A percentile compares a stretch with the other conserved stretches of the same genome.
phyloP scores from a whole-genome alignment of 129 eudicot genomes.

The Solidago caesia region DNA sequence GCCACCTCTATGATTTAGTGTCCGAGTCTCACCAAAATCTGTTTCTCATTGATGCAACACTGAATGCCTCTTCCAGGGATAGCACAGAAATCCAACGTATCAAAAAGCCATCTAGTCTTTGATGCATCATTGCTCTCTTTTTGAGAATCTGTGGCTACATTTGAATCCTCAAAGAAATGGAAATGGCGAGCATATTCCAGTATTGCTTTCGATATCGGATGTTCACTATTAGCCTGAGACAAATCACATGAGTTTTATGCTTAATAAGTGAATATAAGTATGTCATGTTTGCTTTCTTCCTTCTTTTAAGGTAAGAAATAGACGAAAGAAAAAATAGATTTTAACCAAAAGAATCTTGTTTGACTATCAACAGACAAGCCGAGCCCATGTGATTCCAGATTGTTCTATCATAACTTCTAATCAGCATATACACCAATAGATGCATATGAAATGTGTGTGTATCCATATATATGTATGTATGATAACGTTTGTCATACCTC shows the following conservation, averaged over 20 bases:
- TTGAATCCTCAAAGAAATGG: slow-evolving; percentile 76
- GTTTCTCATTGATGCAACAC: slow-evolving; percentile 58
- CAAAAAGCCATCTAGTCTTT: slow-evolving; percentile 77
- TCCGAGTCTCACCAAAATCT: slow-evolving; percentile 59
- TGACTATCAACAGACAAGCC: background rate
- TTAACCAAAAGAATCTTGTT: no score
- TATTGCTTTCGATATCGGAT: slow-evolving; percentile 86
- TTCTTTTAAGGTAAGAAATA: background rate
- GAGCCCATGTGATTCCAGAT: background rate
- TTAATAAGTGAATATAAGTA: background rate
- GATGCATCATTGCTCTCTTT: slow-evolving; percentile 24
- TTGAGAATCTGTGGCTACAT: slow-evolving; percentile 38
- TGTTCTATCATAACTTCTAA: background rate
- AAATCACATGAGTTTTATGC: slow-evolving; percentile 7
- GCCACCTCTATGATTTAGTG: background rate
- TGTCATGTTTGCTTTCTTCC: background rate
- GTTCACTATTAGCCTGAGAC: slow-evolving; percentile 83
- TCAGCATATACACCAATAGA: background rate
- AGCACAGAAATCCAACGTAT: slow-evolving; percentile 62
- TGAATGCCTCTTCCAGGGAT: slow-evolving; percentile 85
- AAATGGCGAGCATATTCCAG: slow-evolving; percentile 78
- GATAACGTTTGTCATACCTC: slow-evolving; percentile 48
- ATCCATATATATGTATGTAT: background rate
- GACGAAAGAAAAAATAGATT: background rate
- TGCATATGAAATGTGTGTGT: background rate